A percentile compares a stretch with the other conserved stretches of the same genome.
Evolutionary conservation across 805 yeast genomes (phyloP).

Genomic region (Candida corydali): DNA sequence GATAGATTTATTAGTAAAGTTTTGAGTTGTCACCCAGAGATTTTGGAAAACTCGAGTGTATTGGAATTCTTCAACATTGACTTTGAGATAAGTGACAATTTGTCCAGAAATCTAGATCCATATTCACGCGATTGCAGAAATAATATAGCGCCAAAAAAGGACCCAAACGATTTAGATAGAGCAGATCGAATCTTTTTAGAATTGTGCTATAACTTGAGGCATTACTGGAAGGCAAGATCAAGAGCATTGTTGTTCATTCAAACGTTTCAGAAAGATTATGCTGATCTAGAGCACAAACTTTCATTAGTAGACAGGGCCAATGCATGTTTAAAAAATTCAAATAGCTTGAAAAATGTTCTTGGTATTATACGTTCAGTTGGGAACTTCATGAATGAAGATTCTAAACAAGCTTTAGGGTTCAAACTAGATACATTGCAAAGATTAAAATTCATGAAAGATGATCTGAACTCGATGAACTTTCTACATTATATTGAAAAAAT

Average conservation of each 20-base stretch:
- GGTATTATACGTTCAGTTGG: slow-evolving; percentile 89
- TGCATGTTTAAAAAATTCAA: slow-evolving; percentile 59
- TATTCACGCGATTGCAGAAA: slow-evolving; percentile 56
- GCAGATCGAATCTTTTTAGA: slow-evolving; percentile 84
- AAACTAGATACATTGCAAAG: slow-evolving; percentile 85
- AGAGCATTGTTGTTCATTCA: slow-evolving; percentile 71
- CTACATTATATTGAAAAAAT: slow-evolving; percentile 89
- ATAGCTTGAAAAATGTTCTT: slow-evolving; percentile 65
- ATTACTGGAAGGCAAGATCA: slow-evolving; percentile 91
- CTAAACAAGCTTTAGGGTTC: slow-evolving; percentile 92
- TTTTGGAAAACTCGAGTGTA: slow-evolving; percentile 65
- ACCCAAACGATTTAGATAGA: slow-evolving; percentile 73
- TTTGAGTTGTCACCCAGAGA: slow-evolving; percentile 69
- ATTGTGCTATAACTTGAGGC: slow-evolving; percentile 74
- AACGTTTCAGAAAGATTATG: slow-evolving; percentile 73
- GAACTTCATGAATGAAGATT: slow-evolving; percentile 91
- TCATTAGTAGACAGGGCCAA: slow-evolving; percentile 71
- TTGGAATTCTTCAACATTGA: slow-evolving; percentile 81
- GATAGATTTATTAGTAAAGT: slow-evolving; percentile 67
- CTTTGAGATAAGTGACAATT: slow-evolving; percentile 65
- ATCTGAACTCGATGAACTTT: slow-evolving; percentile 80
- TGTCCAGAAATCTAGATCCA: slow-evolving; percentile 73
- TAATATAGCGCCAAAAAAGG: slow-evolving; percentile 50
- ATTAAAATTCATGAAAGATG: slow-evolving; percentile 86
- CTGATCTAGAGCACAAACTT: slow-evolving; percentile 63